Conservation (phyloP, 352 stramenopile species). For the Globisporangium lucens region DNA sequence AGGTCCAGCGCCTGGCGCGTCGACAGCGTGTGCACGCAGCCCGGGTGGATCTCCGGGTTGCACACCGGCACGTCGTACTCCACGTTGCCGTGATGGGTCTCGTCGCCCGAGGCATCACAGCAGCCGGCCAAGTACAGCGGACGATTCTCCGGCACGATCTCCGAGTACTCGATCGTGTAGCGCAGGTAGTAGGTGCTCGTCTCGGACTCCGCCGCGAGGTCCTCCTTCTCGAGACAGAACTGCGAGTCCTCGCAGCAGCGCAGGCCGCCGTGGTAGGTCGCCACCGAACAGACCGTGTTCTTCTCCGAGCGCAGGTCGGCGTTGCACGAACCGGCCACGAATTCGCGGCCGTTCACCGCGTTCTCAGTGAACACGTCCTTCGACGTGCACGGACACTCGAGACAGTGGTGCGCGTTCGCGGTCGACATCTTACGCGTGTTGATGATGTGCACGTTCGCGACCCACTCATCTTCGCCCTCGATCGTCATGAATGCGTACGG, state of each 20-base stretch:
- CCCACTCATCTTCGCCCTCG: conserved; percentile 72
- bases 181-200: conserved; percentile 62
- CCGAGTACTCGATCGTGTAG: conserved; percentile 75
- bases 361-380: conserved; percentile 51
- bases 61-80: conserved; percentile 78
- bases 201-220: conserved; percentile 30
- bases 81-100: conserved; percentile 62
- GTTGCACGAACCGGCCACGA: conserved; percentile 48
- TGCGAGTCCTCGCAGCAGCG: conserved; percentile 73
- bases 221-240: conserved; percentile 60
- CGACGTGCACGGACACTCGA: conserved; percentile 78
- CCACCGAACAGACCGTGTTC: conserved; percentile 60
- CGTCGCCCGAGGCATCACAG: conserved; percentile 63
- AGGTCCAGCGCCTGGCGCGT: conserved; percentile 59
- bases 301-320: conserved; percentile 60
- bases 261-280: conserved; percentile 67
- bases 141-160: conserved; percentile 50
- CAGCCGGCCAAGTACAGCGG: conserved; percentile 66
- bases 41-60: conserved; percentile 57
- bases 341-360: conserved; percentile 52
- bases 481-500: conserved; percentile 82
- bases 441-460: conserved; percentile 81
- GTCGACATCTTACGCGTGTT: conserved; percentile 63
- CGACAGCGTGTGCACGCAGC: conserved; percentile 75
- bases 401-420: conserved; percentile 48